Conservation (phyloP, 2,329 filamentous ascomycete genomes). For the Pseudogymnoascus sp. region DNA sequence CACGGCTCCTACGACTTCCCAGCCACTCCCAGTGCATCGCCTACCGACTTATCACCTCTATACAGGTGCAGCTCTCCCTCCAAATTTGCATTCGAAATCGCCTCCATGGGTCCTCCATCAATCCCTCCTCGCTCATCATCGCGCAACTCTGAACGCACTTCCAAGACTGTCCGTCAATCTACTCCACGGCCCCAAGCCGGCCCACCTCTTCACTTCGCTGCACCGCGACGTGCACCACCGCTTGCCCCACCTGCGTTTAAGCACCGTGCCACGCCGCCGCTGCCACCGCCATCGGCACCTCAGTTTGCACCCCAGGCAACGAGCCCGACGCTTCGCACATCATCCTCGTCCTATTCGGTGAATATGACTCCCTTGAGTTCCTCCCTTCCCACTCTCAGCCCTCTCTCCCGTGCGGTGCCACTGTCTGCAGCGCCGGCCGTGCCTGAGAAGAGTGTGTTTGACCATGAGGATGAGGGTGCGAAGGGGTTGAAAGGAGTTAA, state of each 20-base stretch:
- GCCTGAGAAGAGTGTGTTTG: neutral
- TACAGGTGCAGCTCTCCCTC: conserved; percentile 1
- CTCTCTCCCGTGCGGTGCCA: neutral
- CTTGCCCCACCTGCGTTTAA: neutral
- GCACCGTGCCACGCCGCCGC: neutral
- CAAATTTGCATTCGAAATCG: neutral
- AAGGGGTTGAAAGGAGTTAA: conserved; percentile 1
- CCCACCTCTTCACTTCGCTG: neutral
- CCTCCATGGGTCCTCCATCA: neutral
- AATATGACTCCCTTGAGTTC: neutral
- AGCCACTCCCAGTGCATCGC: neutral
- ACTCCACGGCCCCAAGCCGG: neutral
- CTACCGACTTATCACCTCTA: neutral
- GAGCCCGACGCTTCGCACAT: neutral
- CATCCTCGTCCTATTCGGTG: neutral
- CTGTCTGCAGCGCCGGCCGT: neutral
- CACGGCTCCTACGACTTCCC: neutral
- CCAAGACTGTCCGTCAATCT: neutral
- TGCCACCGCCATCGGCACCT: neutral
- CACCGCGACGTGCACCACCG: neutral
- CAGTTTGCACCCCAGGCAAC: neutral
- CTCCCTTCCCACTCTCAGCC: neutral
- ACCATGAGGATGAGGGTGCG: neutral
- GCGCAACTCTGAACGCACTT: neutral
- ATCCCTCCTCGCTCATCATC: neutral